A percentile compares a stretch with the other conserved stretches of the same genome.
Evolutionary conservation across 306 rosid species (phyloP).

Genomic region (Malus sieversii): DNA sequence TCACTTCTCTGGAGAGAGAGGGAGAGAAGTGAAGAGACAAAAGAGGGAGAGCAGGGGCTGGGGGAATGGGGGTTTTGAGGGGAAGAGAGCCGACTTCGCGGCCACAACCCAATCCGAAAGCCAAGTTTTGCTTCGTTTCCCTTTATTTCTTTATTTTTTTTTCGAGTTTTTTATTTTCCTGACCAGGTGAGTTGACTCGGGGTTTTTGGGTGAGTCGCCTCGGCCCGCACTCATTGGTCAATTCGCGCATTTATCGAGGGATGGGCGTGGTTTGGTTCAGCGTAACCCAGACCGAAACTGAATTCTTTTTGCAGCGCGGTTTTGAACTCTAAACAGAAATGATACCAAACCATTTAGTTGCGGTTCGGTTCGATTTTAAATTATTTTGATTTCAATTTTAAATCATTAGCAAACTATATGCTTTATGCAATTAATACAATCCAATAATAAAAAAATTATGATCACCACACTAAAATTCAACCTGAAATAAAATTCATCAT

Average conservation of each 20-base stretch:
- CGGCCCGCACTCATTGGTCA: background rate
- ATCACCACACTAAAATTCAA: too few relatives aligned
- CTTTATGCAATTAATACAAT: too few relatives aligned
- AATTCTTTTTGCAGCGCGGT: too few relatives aligned
- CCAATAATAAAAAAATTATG: too few relatives aligned
- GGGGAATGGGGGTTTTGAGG: constrained; percentile 23
- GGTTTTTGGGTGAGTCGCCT: constrained; percentile 1
- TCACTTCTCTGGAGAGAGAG: constrained; percentile 27
- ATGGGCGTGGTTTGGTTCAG: too few relatives aligned
- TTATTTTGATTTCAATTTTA: accelerated
- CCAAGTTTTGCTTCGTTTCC: background rate
- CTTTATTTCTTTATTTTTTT: background rate
- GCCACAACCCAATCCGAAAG: constrained; percentile 48
- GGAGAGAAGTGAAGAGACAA: constrained; percentile 1
- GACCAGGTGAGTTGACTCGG: constrained; percentile 29
- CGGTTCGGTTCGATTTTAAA: too few relatives aligned
- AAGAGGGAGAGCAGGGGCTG: background rate
- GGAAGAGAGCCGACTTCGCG: constrained; percentile 23
- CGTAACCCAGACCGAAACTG: too few relatives aligned
- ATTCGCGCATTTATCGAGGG: too few relatives aligned
- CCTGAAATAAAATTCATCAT: too few relatives aligned
- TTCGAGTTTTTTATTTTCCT: background rate
- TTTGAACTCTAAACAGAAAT: too few relatives aligned
- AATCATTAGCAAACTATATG: too few relatives aligned
- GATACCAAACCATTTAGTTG: too few relatives aligned